phyloP scores from a whole-genome alignment of 352 stramenopile species.

The Pythium catenulatum region DNA sequence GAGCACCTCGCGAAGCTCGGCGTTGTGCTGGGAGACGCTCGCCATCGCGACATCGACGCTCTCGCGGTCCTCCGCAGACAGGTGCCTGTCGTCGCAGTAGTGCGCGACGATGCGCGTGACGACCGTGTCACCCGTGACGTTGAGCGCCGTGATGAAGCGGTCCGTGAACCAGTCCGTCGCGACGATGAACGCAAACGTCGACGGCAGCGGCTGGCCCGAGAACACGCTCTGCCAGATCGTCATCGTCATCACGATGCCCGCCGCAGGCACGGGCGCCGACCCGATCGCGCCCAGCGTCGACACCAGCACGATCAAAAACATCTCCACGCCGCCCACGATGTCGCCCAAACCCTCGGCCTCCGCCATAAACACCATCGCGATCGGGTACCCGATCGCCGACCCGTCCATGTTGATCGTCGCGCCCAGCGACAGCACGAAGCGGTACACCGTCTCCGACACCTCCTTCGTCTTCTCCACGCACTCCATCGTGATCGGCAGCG shows the following conservation, averaged over 20 bases:
- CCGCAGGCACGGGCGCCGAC: slow-evolving; percentile 54
- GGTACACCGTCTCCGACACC: slow-evolving; percentile 53
- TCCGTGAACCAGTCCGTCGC: slow-evolving; percentile 78
- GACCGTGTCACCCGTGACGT: slow-evolving; percentile 75
- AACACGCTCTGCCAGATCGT: slow-evolving; percentile 66
- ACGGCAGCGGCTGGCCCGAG: slow-evolving; percentile 61
- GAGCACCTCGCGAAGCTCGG: too few species aligned
- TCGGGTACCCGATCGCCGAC: slow-evolving; percentile 47
- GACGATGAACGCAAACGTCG: slow-evolving; percentile 73
- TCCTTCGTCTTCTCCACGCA: slow-evolving; percentile 59
- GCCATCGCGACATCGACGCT: slow-evolving; percentile 5
- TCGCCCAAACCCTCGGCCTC: slow-evolving; percentile 37
- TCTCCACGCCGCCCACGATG: slow-evolving; percentile 48
- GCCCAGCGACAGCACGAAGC: slow-evolving; percentile 62
- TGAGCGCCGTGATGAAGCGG: slow-evolving; percentile 71
- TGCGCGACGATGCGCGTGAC: slow-evolving; percentile 74
- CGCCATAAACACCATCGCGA: slow-evolving; percentile 66
- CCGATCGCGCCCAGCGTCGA: slow-evolving; percentile 55
- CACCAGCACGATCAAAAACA: slow-evolving; percentile 62
- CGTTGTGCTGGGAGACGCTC: background rate
- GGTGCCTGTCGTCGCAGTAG: slow-evolving; percentile 44
- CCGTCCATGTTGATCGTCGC: slow-evolving; percentile 63
- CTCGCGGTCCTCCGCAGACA: slow-evolving; percentile 30
- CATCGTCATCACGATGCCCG: slow-evolving; percentile 65
- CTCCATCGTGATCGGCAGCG: slow-evolving; percentile 62